Evolutionary conservation across 805 yeast genomes (phyloP).

Genomic region (Komagataella mondaviorum): DNA sequence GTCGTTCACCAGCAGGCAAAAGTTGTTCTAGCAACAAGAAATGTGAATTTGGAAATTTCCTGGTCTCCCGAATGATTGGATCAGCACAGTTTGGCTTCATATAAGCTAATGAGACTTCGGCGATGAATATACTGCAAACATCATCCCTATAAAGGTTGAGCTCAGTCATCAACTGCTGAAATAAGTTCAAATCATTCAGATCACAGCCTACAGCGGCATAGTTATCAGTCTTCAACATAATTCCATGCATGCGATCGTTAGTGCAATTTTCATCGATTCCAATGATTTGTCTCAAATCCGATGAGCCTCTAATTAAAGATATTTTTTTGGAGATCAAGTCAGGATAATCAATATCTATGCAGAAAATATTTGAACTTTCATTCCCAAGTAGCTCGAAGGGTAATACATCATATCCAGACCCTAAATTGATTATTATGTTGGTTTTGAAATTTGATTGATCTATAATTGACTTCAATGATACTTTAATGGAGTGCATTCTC

Average conservation of each 20-base stretch:
- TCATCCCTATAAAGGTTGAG: slow-evolving; percentile 12
- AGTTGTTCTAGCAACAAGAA: slow-evolving; percentile 61
- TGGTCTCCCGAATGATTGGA: slow-evolving; percentile 35
- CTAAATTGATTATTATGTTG: slow-evolving; percentile 44
- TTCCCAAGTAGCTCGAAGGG: slow-evolving; percentile 36
- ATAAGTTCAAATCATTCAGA: slow-evolving; percentile 31
- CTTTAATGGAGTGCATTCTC: slow-evolving; percentile 56
- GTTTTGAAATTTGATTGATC: slow-evolving; percentile 10
- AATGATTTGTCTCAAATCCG: slow-evolving; percentile 31
- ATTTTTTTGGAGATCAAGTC: slow-evolving; percentile 48
- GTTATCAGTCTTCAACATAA: slow-evolving; percentile 22
- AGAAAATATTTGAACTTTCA: slow-evolving; percentile 21
- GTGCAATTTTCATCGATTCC: slow-evolving; percentile 15
- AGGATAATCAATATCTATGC: slow-evolving; percentile 66
- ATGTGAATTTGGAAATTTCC: slow-evolving; percentile 35
- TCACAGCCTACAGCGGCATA: slow-evolving; percentile 60
- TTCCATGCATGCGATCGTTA: slow-evolving; percentile 7
- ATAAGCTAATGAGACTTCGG: slow-evolving; percentile 76
- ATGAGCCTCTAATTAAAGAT: slow-evolving; percentile 31
- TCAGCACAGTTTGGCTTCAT: slow-evolving; percentile 61
- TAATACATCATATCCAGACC: slow-evolving; percentile 66
- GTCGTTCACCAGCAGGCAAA: slow-evolving; percentile 45
- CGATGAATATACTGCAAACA: slow-evolving; percentile 47
- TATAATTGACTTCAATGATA: slow-evolving; percentile 34
- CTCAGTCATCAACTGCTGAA: slow-evolving; percentile 15